Percentiles rank a stretch among this genome's conserved stretches.
These are phyloP conservation scores for Bifiguratus adelaidae DNA, from an alignment of 192 early-diverging fungal species.

Conservation along the genomic window DNA sequence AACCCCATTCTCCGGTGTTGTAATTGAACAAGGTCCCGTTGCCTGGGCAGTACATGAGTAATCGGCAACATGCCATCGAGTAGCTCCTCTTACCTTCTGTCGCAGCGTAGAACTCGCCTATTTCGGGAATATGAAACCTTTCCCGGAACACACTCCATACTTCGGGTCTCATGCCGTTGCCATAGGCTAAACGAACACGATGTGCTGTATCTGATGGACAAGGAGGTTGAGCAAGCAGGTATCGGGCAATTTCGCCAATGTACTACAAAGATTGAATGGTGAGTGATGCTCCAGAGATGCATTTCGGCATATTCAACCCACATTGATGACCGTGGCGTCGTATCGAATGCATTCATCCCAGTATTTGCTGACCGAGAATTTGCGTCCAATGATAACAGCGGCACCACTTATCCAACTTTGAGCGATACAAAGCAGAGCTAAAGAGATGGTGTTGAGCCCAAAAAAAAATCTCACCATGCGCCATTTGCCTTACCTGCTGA, in stretches of 20 bases:
- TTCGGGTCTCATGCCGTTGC: conserved; percentile 62
- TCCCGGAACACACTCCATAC: conserved; percentile 51
- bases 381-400: conserved; percentile 36
- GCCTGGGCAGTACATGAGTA: conserved; percentile 5
- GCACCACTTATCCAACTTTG: conserved; percentile 18
- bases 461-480: background rate
- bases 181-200: conserved; percentile 39
- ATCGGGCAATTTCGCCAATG: conserved; percentile 62
- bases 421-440: conserved; percentile 15
- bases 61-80: background rate
- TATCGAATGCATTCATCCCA: conserved; percentile 36
- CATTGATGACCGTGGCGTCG: conserved; percentile 29
- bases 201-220: conserved; percentile 38
- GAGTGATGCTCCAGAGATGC: conserved; percentile 3
- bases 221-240: conserved; percentile 38
- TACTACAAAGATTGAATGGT: conserved; percentile 25
- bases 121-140: conserved; percentile 41
- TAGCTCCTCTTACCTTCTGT: conserved; percentile 44
- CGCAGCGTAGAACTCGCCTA: conserved; percentile 59
- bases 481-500: conserved; percentile 28
- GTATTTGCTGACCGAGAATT: conserved; percentile 39
- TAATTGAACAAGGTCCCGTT: conserved; percentile 22
- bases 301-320: conserved; percentile 12
- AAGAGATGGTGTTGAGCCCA: background rate
- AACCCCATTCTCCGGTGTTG: conserved; percentile 29